Base-by-base conservation (phyloP, 2,329 filamentous ascomycete species). In the Lojkania enalia region DNA sequence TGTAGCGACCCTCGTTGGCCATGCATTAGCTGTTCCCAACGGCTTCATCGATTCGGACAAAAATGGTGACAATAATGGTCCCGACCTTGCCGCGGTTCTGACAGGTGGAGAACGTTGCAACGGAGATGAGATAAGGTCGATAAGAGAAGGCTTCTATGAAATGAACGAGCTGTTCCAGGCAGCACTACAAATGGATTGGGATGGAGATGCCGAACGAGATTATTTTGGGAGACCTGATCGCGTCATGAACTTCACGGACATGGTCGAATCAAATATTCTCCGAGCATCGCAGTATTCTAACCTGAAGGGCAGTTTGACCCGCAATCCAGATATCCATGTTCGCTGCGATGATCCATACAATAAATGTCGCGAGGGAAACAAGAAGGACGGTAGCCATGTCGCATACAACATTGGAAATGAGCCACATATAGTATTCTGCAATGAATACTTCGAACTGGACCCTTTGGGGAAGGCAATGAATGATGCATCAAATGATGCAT, bases 401-500 rank as follows among this genome's bases (percentile, higher is more conserved):
- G 60, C 61, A 16, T 69, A 67, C 46, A 67, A 66, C 44, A 62
- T 69, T 25, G 64, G 62, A 6, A 67, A 67, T 30, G 58, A 64
- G n/a, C 60, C 64, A 3, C 62, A 67, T 29, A 52, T 67, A 21
- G 64, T 64, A 33, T 69, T 69, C 39, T 69, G 65, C 41, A 38
- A 49, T 3, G 49, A 52, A 32, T 66, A 65, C 42, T 67, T 67
- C 38, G 41, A 46, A 7, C 31, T 67, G 48, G 57, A 61, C 23
- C 44, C 39, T 3, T 48, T 69, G 16, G 51, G 62, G 2, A 49
- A 52, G 12, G 51, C 42, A 13, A 56, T 69, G 6, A 52, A 63
- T 5, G 55, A 53, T 18, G 60, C 55, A 23, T 48, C 59, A 2
- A 44, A 49, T 14, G 55, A 63, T 9, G 51, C 57, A 5, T 58